These are phyloP conservation scores for Emericellopsis cladophorae DNA, from an alignment of 2,329 filamentous ascomycete genomes.

Conservation along the genomic window DNA sequence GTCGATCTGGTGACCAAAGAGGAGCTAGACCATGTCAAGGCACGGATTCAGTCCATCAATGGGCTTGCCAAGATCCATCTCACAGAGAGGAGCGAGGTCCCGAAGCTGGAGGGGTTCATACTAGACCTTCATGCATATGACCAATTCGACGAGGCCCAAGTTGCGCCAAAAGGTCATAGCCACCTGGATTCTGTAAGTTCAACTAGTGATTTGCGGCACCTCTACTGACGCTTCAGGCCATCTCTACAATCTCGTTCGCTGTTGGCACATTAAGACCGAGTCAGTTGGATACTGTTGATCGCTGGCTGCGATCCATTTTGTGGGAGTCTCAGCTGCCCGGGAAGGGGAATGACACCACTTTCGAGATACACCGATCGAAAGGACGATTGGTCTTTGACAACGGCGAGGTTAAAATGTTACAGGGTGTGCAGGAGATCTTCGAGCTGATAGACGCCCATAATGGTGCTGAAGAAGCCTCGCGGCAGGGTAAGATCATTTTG, in stretches of 20 bases:
- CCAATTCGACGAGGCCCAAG: slow-evolving; percentile 60
- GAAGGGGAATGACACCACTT: slow-evolving; percentile 22
- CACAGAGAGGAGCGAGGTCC: slow-evolving; percentile 69
- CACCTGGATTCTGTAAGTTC: slow-evolving; percentile 70
- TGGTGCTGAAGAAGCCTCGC: slow-evolving; percentile 12
- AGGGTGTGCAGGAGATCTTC: slow-evolving; percentile 88
- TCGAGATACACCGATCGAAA: slow-evolving; percentile 84
- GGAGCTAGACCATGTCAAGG: slow-evolving; percentile 57
- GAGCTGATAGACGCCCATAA: slow-evolving; percentile 62
- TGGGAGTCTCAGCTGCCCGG: slow-evolving; percentile 63
- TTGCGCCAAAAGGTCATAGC: slow-evolving; percentile 67
- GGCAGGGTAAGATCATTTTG: slow-evolving; percentile 46
- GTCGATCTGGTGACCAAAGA: slow-evolving; percentile 63
- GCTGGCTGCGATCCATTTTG: slow-evolving; percentile 70
- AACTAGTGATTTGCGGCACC: not conserved
- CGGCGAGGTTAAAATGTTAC: slow-evolving; percentile 63
- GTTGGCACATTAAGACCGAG: slow-evolving; percentile 44
- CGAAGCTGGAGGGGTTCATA: slow-evolving; percentile 71
- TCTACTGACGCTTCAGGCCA: slow-evolving; percentile 41
- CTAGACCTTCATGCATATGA: slow-evolving; percentile 92
- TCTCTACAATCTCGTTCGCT: slow-evolving; percentile 67
- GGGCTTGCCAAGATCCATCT: slow-evolving; percentile 73
- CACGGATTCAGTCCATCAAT: slow-evolving; percentile 75
- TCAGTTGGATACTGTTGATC: slow-evolving; percentile 55
- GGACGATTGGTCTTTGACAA: slow-evolving; percentile 57